Conservation (phyloP, 2,329 filamentous ascomycete species). For the Cucurbitaria berberidis region DNA sequence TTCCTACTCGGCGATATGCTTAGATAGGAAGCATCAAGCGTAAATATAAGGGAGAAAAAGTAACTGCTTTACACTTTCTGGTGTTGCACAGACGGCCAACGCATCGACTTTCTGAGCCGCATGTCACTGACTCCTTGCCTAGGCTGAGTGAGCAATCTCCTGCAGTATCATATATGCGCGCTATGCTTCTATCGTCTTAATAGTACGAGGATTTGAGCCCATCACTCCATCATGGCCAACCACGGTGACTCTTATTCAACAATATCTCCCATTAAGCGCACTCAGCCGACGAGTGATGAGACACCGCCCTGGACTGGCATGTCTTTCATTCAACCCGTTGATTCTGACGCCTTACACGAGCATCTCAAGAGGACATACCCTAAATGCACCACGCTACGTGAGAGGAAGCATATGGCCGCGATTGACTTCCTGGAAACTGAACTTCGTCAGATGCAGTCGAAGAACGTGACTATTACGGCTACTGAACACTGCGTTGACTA, state of each 20-base stretch:
- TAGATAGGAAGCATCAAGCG: background rate
- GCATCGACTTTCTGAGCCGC: background rate
- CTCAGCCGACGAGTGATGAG: slow-evolving; percentile 25
- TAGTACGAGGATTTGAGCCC: background rate
- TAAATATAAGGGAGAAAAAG: background rate
- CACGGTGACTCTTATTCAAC: background rate
- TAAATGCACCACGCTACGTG: slow-evolving; percentile 21
- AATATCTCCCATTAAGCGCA: slow-evolving; percentile 25
- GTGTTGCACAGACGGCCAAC: background rate
- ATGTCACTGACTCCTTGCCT: background rate
- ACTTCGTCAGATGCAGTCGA: slow-evolving; percentile 23
- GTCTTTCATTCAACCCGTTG: slow-evolving; percentile 26
- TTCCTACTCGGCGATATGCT: background rate
- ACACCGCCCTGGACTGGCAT: slow-evolving; percentile 36
- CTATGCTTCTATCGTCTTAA: background rate
- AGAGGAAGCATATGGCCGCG: slow-evolving; percentile 36
- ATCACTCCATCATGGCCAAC: background rate
- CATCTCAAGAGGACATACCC: slow-evolving; percentile 27
- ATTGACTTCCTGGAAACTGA: slow-evolving; percentile 36
- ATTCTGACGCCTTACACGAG: slow-evolving; percentile 34
- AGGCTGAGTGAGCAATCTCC: background rate
- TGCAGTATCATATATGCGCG: background rate
- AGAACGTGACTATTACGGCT: background rate
- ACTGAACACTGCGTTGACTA: background rate
- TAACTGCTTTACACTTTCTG: background rate